Evolutionary conservation across 805 yeast species (phyloP).

Genomic region (Kuraishia capsulata): DNA sequence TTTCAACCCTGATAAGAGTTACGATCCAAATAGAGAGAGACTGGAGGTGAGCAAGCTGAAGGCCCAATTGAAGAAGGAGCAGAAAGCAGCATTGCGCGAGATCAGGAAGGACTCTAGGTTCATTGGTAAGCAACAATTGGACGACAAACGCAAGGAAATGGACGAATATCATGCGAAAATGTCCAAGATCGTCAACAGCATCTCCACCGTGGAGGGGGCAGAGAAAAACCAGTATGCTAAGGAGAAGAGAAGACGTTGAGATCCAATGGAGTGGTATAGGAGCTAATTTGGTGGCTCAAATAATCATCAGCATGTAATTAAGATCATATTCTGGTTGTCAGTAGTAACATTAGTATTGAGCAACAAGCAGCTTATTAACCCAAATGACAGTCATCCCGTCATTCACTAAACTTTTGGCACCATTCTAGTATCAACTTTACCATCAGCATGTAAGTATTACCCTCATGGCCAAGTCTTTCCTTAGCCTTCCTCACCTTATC

Average conservation of each 20-base stretch:
- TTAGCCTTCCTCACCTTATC: no score
- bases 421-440: no score
- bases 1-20: constrained; percentile 91
- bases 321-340: neutral
- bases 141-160: constrained; percentile 66
- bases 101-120: constrained; percentile 83
- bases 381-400: no score
- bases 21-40: constrained; percentile 74
- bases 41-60: constrained; percentile 78
- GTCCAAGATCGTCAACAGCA: constrained; percentile 77
- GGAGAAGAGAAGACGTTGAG: constrained; percentile 55
- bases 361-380: neutral
- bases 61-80: constrained; percentile 84
- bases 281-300: neutral
- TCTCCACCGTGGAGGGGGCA: constrained; percentile 90
- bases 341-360: neutral
- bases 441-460: no score
- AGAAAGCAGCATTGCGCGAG: constrained; percentile 80
- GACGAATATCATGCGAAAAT: constrained; percentile 82
- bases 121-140: constrained; percentile 76
- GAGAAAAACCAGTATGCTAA: constrained; percentile 89
- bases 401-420: no score
- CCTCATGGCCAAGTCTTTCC: no score
- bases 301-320: neutral
- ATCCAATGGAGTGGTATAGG: constrained; percentile 4